Percentiles rank a stretch among this genome's conserved stretches.
Conservation (phyloP, 805 yeast genomes). For the Isabelozyma gotoi region DNA sequence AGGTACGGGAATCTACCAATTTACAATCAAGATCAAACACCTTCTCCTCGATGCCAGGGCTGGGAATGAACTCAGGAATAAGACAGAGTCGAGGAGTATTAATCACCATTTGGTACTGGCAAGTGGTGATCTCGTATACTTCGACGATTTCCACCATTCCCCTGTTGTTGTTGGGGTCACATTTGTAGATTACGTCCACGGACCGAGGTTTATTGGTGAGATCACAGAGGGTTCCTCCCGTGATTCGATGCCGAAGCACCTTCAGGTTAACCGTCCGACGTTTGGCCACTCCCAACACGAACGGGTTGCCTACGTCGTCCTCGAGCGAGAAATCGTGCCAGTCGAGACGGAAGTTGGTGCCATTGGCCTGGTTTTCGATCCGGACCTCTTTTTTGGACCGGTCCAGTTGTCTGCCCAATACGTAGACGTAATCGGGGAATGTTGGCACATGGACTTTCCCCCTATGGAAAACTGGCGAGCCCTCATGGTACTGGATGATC, state of each 20-base stretch:
- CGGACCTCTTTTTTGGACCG: conserved; percentile 10
- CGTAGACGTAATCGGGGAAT: conserved; percentile 31
- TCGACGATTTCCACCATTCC: conserved; percentile 26
- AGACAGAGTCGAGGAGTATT: conserved; percentile 52
- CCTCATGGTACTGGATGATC: conserved; percentile 49
- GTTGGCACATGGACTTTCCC: conserved; percentile 30
- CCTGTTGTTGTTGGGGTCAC: conserved; percentile 37
- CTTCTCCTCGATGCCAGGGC: conserved; percentile 16
- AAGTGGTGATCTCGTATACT: conserved; percentile 54
- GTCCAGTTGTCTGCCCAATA: conserved; percentile 36
- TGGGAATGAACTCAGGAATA: conserved; percentile 31
- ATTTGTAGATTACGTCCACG: conserved; percentile 56
- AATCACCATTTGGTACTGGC: conserved; percentile 54
- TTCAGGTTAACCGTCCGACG: conserved; percentile 18
- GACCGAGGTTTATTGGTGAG: conserved; percentile 52
- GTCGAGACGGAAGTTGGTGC: conserved; percentile 13
- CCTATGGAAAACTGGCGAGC: conserved; percentile 16
- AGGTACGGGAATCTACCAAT: conserved; percentile 3
- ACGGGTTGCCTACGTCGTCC: conserved; percentile 22
- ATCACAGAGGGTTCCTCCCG: conserved; percentile 59
- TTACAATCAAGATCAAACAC: conserved; percentile 30
- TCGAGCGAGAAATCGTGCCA: conserved; percentile 25
- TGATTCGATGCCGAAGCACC: conserved; percentile 36
- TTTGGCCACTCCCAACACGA: conserved; percentile 16
- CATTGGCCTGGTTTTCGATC: conserved; percentile 20